These are phyloP conservation scores for Mycena latifolia DNA, from an alignment of 768 basidiomycete species.

Conservation along the genomic window DNA sequence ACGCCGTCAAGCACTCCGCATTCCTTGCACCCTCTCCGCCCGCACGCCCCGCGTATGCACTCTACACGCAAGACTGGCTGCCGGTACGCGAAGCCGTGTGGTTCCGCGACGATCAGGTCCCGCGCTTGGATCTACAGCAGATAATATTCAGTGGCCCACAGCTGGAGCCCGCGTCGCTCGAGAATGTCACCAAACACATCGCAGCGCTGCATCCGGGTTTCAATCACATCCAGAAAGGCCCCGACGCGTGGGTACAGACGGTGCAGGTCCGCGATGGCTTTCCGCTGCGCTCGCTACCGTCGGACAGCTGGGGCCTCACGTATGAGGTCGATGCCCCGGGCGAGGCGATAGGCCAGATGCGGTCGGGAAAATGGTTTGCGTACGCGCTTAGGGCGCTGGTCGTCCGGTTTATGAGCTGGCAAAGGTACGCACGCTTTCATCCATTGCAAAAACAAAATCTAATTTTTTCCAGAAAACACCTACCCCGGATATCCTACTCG, in stretches of 20 bases:
- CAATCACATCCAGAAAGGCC: background rate
- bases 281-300: constrained; percentile 22
- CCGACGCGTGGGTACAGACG: constrained; percentile 28
- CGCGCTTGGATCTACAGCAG: constrained; percentile 79
- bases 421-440: constrained; percentile 55
- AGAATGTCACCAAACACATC: constrained; percentile 45
- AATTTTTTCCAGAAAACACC: constrained; percentile 78
- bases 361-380: constrained; percentile 87
- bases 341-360: constrained; percentile 77
- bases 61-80: constrained; percentile 73
- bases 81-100: constrained; percentile 68
- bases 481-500: constrained; percentile 94
- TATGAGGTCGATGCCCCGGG: constrained; percentile 53
- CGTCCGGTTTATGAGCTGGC: constrained; percentile 85
- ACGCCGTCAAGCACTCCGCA: constrained; percentile 89
- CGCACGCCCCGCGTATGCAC: constrained; percentile 68
- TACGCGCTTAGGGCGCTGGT: constrained; percentile 85
- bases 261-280: constrained; percentile 66
- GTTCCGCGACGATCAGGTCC: constrained; percentile 46
- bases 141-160: constrained; percentile 69
- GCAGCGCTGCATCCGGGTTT: constrained; percentile 21
- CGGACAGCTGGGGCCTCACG: constrained; percentile 33
- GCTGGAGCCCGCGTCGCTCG: constrained; percentile 45
- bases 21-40: constrained; percentile 74
- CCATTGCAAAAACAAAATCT: background rate